Evolutionary conservation across 345 rosid species (phyloP).

Genomic region (Populus nigra): DNA sequence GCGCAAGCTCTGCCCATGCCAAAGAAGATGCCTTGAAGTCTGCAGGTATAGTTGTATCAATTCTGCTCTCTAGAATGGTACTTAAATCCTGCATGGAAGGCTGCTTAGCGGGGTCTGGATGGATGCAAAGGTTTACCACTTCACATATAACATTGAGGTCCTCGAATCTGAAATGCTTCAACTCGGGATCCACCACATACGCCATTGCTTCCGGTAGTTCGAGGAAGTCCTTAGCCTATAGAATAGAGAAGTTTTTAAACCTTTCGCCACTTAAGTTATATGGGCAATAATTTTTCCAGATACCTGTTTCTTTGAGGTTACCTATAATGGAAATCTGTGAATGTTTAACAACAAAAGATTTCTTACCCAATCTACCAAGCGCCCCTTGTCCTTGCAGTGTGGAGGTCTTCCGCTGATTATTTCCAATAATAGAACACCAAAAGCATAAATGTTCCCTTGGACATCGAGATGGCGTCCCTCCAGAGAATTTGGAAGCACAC

Average conservation of each 20-base stretch:
- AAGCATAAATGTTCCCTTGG: constrained; percentile 82
- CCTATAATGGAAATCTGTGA: neutral
- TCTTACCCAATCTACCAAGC: constrained; percentile 85
- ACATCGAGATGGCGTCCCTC: constrained; percentile 76
- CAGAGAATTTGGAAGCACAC: constrained; percentile 71
- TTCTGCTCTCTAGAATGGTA: constrained; percentile 56
- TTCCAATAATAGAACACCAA: constrained; percentile 83
- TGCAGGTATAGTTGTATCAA: constrained; percentile 64
- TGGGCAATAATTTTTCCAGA: neutral
- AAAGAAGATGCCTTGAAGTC: constrained; percentile 80
- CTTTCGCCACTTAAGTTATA: neutral
- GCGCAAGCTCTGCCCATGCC: constrained; percentile 98
- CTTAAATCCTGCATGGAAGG: constrained; percentile 69
- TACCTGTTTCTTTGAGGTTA: neutral
- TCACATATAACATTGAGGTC: constrained; percentile 80
- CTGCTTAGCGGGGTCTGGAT: constrained; percentile 51
- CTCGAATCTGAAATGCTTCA: constrained; percentile 67
- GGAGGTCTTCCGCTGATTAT: constrained; percentile 90
- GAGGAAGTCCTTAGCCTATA: constrained; percentile 86
- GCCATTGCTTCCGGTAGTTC: constrained; percentile 74
- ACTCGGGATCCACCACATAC: constrained; percentile 78
- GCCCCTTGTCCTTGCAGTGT: constrained; percentile 80
- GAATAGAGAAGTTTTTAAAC: neutral
- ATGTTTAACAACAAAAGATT: neutral
- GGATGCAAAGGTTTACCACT: constrained; percentile 64